Evolutionary conservation across 768 basidiomycete genomes (phyloP).

Genomic region (Polyporus arcularius): DNA sequence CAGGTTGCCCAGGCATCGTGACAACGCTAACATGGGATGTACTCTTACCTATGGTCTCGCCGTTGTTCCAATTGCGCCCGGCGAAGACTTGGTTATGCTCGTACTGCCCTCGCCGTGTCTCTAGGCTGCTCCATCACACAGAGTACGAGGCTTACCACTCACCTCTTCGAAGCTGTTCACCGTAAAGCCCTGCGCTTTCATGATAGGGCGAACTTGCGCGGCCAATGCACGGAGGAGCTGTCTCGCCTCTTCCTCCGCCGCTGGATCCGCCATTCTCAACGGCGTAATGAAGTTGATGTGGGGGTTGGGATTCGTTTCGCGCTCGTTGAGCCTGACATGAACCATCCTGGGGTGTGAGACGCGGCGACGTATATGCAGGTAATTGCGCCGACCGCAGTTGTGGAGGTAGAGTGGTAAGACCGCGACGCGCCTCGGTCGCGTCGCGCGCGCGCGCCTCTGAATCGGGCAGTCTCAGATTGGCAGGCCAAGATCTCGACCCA

Average conservation of each 20-base stretch:
- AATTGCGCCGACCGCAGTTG: background rate
- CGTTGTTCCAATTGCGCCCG: constrained; percentile 84
- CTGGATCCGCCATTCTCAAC: constrained; percentile 44
- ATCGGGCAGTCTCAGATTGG: background rate
- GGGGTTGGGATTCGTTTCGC: constrained; percentile 71
- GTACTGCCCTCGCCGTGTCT: constrained; percentile 48
- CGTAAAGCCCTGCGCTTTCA: constrained; percentile 75
- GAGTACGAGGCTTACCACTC: background rate
- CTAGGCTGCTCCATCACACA: background rate
- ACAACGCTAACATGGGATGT: background rate
- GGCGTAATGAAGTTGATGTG: constrained; percentile 75
- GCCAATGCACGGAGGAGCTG: constrained; percentile 78
- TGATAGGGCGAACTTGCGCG: constrained; percentile 80
- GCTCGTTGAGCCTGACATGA: constrained; percentile 70
- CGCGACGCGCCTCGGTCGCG: background rate
- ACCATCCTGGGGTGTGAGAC: constrained; percentile 50
- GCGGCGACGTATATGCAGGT: background rate
- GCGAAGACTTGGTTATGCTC: constrained; percentile 77
- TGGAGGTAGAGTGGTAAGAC: background rate
- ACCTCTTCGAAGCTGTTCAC: constrained; percentile 87
- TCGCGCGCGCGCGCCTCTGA: background rate
- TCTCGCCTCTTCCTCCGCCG: constrained; percentile 60
- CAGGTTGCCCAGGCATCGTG: too few species aligned
- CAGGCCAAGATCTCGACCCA: background rate
- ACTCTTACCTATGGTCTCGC: constrained; percentile 70